phyloP scores from a whole-genome alignment of 345 rosid species.

The Bretschneidera sinensis region DNA sequence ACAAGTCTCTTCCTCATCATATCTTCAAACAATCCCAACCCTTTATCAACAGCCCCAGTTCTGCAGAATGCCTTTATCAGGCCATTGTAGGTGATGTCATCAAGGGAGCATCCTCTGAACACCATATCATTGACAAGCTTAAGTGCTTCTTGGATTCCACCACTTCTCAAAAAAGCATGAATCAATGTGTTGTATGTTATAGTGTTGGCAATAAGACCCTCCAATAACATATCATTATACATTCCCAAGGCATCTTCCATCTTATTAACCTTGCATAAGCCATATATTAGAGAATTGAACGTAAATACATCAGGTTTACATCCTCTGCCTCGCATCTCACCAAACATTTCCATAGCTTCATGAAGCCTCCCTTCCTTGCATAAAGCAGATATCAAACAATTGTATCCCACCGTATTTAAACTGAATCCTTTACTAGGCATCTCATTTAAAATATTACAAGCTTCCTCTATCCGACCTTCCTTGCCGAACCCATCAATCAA shows the following conservation, averaged over 20 bases:
- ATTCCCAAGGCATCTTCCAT: slow-evolving; percentile 58
- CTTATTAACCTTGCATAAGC: slow-evolving; percentile 55
- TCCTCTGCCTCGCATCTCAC: slow-evolving; percentile 70
- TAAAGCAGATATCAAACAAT: slow-evolving; percentile 55
- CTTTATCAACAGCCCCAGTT: slow-evolving; percentile 61
- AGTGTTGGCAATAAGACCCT: slow-evolving; percentile 73
- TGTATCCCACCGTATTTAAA: slow-evolving; percentile 74
- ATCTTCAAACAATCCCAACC: slow-evolving; percentile 71
- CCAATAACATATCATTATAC: slow-evolving; percentile 61
- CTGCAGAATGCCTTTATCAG: slow-evolving; percentile 65
- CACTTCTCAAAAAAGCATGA: slow-evolving; percentile 52
- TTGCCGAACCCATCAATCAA: slow-evolving; percentile 69
- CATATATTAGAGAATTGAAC: slow-evolving; percentile 67
- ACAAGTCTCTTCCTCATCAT: slow-evolving; percentile 53
- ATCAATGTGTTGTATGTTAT: slow-evolving; percentile 80
- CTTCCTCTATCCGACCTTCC: slow-evolving; percentile 53
- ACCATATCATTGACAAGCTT: slow-evolving; percentile 77
- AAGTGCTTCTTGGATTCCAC: slow-evolving; percentile 58
- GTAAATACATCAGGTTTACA: slow-evolving; percentile 77
- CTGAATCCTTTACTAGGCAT: slow-evolving; percentile 52
- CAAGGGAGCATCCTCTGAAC: slow-evolving; percentile 66
- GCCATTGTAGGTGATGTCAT: slow-evolving; percentile 70
- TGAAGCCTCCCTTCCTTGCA: slow-evolving; percentile 50
- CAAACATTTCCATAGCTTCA: slow-evolving; percentile 48
- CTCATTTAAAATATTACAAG: slow-evolving; percentile 33